Conservation (phyloP, 1,284 basidiomycete genomes). For the Coniophora puteana region DNA sequence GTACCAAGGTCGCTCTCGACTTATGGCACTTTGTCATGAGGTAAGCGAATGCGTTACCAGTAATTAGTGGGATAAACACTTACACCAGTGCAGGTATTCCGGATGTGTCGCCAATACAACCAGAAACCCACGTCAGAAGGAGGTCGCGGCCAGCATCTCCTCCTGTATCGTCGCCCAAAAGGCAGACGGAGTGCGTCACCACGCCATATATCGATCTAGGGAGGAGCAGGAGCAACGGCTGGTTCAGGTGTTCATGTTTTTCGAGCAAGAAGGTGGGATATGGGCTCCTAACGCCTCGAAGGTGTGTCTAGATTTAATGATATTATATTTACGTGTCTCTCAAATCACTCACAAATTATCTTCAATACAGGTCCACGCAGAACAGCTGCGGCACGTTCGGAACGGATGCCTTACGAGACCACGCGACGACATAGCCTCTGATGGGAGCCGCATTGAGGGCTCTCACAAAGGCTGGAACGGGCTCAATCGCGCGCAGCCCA, state of each 20-base stretch:
- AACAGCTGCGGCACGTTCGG: constrained; percentile 18
- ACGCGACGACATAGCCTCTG: constrained; percentile 11
- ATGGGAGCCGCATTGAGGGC: constrained; percentile 17
- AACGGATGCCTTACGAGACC: constrained; percentile 18
- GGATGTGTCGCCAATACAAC: background rate
- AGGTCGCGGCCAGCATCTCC: background rate
- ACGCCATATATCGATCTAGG: background rate
- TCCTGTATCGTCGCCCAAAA: background rate
- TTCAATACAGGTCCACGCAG: constrained; percentile 12
- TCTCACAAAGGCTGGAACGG: constrained; percentile 18
- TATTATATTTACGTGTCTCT: too few species aligned
- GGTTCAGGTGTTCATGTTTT: background rate
- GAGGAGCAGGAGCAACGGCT: background rate
- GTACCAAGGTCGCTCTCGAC: background rate
- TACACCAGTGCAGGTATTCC: background rate
- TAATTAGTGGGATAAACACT: background rate
- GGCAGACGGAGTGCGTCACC: background rate
- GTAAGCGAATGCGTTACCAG: background rate
- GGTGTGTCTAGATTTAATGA: too few species aligned
- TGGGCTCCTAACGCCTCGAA: background rate
- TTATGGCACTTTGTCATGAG: background rate
- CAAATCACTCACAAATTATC: too few species aligned
- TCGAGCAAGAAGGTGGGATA: background rate
- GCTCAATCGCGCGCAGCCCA: constrained; percentile 6
- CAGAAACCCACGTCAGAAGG: background rate